Base-by-base conservation (phyloP, 345 rosid species). In the Hibiscus mutabilis region DNA sequence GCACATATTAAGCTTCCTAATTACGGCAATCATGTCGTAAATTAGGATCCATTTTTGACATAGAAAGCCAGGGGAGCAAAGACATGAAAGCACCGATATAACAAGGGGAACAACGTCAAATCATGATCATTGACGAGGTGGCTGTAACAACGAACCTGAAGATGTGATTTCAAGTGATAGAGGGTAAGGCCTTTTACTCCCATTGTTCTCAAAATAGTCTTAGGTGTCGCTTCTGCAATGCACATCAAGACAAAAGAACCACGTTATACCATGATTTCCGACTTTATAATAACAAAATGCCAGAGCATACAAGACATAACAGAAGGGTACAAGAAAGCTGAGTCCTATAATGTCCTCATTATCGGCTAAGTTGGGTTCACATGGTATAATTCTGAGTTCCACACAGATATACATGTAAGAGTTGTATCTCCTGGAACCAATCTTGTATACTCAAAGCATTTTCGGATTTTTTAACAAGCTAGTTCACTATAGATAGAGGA, bases 181-280 rank as follows among this genome's bases (percentile, higher is more conserved):
- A 92, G 90, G 12, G 98, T 92, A 19, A 92, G 92, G 67, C 98
- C 96, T 75, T 92, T 92, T 66, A 92, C 98, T 49, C 92, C 92
- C 98, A 92, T 92, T 1, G 93, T 88, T 77, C 95, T 86, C 98
- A 92, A 73, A 53, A 92, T 88, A 70, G 92, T 88, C 84, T 92
- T 92, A 0, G 98, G 98, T 3, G 98, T 92, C 65, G 98, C 98
- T 84, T 90, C 95, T 90, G 89, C 77, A 70, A 76, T 73, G 47
- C 52, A 77, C 5, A 63, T 49, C 29, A 25, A 57, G 57, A 40
- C 21, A 21, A 35, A 40, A 5, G 8, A 59, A 29, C 15, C 11
- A 72, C 2, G 66, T 22, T 6, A 52, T 5, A 16, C 27, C 57
- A 59, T n/a, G 56, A 70, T 44, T 2, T 2, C 3, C n/a, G 15